Conservation (phyloP, 495 filamentous ascomycete species). For the Penicillium robsamsonii region DNA sequence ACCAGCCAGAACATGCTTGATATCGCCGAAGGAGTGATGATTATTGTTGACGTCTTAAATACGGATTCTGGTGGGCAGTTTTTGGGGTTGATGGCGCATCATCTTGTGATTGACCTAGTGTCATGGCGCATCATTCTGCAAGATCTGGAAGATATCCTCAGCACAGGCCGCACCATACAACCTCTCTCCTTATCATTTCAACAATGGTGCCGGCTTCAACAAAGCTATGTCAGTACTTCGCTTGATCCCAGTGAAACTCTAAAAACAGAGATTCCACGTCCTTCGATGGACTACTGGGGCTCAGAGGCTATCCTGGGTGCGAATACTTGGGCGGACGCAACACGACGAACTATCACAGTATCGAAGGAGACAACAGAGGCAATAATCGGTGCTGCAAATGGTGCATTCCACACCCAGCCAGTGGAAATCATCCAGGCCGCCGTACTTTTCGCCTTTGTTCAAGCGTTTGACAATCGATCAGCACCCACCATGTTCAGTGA, state of each 20-base stretch:
- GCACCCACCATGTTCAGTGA: slow-evolving; percentile 48
- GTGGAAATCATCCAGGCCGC: slow-evolving; percentile 7
- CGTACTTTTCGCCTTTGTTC: not conserved
- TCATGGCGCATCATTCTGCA: slow-evolving; percentile 59
- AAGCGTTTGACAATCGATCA: slow-evolving; percentile 6
- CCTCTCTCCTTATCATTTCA: slow-evolving; percentile 3
- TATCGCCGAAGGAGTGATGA: not conserved
- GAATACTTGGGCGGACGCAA: slow-evolving; percentile 3
- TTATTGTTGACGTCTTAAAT: not conserved
- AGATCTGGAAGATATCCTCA: slow-evolving; percentile 55
- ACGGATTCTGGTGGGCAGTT: slow-evolving; percentile 31
- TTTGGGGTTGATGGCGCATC: slow-evolving; percentile 46
- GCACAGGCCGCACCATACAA: not conserved
- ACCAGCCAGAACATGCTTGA: not conserved
- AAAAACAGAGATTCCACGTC: not conserved
- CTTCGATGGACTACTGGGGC: slow-evolving; percentile 2
- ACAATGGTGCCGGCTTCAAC: slow-evolving; percentile 6
- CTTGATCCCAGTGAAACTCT: not conserved
- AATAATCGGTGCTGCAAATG: not conserved
- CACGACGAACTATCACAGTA: not conserved
- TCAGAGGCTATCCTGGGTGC: not conserved
- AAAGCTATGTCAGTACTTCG: not conserved
- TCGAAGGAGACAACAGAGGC: not conserved
- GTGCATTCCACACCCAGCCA: not conserved
- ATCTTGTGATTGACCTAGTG: slow-evolving; percentile 58